phyloP scores from a whole-genome alignment of 208 protist species.

The Borovskyia barvae region DNA sequence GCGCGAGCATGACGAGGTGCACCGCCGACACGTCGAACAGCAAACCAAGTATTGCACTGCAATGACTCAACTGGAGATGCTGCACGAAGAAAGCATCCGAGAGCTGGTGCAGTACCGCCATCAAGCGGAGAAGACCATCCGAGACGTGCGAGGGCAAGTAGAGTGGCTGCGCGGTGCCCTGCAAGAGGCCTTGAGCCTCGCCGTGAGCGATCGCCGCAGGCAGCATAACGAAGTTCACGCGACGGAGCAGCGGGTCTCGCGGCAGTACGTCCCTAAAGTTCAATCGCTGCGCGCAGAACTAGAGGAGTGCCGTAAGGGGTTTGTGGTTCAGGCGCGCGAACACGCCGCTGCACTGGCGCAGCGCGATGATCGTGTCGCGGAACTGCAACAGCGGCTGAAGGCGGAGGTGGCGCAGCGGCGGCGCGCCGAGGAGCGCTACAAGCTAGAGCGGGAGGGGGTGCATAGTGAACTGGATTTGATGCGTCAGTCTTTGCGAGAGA shows the following conservation, averaged over 20 bases:
- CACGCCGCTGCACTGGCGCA: conserved; percentile 6
- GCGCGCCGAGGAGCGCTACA: conserved; percentile 49
- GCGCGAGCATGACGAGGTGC: conserved; percentile 27
- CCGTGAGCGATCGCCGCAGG: conserved; percentile 35
- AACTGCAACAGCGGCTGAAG: conserved; percentile 25
- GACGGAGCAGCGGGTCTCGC: conserved; percentile 20
- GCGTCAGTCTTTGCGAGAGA: conserved; percentile 66
- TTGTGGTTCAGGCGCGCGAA: conserved; percentile 10
- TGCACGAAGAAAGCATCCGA: conserved; percentile 49
- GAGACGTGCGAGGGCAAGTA: conserved; percentile 32
- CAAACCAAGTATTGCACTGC: conserved; percentile 25
- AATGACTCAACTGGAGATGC: conserved; percentile 43
- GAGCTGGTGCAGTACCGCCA: conserved; percentile 66
- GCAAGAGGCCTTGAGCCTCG: conserved; percentile 27
- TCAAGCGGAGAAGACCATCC: conserved; percentile 35
- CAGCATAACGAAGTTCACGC: conserved; percentile 28
- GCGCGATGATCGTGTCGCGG: conserved; percentile 15
- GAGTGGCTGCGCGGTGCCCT: conserved; percentile 44
- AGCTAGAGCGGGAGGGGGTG: conserved; percentile 66
- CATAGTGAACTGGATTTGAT: conserved; percentile 75
- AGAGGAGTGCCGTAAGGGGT: conserved; percentile 13
- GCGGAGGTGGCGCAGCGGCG: conserved; percentile 15
- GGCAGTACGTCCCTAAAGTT: conserved; percentile 30
- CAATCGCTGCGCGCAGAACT: conserved; percentile 34
- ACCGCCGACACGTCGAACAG: conserved; percentile 30